Conservation (phyloP, 768 basidiomycete species). For the Kockovaella imperatae region DNA sequence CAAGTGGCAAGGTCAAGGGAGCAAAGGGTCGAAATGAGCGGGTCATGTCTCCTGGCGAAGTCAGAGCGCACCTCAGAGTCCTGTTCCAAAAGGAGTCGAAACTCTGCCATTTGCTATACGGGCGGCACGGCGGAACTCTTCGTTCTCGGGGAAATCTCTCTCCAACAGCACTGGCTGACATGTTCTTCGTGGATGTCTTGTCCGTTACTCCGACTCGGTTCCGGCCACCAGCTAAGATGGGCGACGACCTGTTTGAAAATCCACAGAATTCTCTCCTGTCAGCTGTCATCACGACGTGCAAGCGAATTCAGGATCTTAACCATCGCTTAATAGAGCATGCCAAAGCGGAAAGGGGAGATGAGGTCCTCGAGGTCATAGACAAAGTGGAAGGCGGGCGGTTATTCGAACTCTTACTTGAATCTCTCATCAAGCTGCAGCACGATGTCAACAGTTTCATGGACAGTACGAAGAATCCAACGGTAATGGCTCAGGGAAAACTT, state of each 20-base stretch:
- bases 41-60: conserved; percentile 82
- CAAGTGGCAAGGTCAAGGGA: conserved; percentile 69
- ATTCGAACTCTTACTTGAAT: conserved; percentile 64
- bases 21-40: conserved; percentile 77
- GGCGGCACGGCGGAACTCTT: conserved; percentile 64
- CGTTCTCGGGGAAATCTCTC: neutral
- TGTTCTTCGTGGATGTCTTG: conserved; percentile 93
- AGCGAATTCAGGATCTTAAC: conserved; percentile 61
- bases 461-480: conserved; percentile 83
- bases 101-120: conserved; percentile 82
- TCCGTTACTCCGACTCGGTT: conserved; percentile 91
- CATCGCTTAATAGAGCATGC: conserved; percentile 49
- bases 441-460: conserved; percentile 98
- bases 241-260: conserved; percentile 88
- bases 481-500: conserved; percentile 75
- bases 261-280: conserved; percentile 86
- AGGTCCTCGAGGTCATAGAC: conserved; percentile 51
- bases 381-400: conserved; percentile 52
- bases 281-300: conserved; percentile 69
- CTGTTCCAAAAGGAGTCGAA: conserved; percentile 74
- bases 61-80: conserved; percentile 81
- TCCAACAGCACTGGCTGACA: conserved; percentile 57
- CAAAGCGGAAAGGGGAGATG: conserved; percentile 28
- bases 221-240: conserved; percentile 85
- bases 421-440: conserved; percentile 79